phyloP scores from a whole-genome alignment of 208 protist genomes.

The Acanthamoeba triangularis region DNA sequence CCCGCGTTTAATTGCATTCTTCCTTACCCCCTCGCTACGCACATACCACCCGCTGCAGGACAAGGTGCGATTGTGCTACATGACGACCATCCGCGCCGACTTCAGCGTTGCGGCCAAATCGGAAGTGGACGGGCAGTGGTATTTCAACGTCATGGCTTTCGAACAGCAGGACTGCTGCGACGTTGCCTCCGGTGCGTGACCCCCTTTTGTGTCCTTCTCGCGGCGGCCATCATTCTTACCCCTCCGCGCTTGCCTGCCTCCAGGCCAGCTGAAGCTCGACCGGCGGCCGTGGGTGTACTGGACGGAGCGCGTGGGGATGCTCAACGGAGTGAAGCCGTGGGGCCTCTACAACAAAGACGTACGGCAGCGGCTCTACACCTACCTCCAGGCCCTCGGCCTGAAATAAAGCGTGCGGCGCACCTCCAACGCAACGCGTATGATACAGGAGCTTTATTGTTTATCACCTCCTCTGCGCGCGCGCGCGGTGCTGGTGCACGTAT shows the following conservation, averaged over 20 bases:
- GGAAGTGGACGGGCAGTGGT: slow-evolving; percentile 25
- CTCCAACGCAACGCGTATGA: not conserved
- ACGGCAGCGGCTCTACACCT: slow-evolving; percentile 30
- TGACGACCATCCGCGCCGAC: slow-evolving; percentile 44
- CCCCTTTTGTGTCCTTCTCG: not conserved
- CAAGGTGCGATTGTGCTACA: slow-evolving; percentile 40
- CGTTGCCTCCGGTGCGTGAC: not conserved
- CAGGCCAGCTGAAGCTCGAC: slow-evolving; percentile 21
- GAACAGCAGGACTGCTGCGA: slow-evolving; percentile 55
- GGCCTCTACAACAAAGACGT: slow-evolving; percentile 63
- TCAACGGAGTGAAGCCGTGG: slow-evolving; percentile 40
- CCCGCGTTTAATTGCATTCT: not conserved
- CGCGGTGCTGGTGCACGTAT: not conserved
- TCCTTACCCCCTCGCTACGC: not conserved
- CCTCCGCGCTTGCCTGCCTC: too few species aligned
- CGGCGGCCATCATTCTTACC: not conserved
- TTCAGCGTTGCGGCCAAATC: slow-evolving; percentile 17
- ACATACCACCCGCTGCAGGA: not conserved
- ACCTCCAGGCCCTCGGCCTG: not conserved
- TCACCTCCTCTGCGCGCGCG: not conserved
- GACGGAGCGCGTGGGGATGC: slow-evolving; percentile 27
- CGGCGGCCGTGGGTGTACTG: slow-evolving; percentile 34
- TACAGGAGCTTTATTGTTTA: not conserved
- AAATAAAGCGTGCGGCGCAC: not conserved
- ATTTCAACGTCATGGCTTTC: slow-evolving; percentile 45